phyloP scores from a whole-genome alignment of 306 rosid species.

The Gastrolobium bilobum region DNA sequence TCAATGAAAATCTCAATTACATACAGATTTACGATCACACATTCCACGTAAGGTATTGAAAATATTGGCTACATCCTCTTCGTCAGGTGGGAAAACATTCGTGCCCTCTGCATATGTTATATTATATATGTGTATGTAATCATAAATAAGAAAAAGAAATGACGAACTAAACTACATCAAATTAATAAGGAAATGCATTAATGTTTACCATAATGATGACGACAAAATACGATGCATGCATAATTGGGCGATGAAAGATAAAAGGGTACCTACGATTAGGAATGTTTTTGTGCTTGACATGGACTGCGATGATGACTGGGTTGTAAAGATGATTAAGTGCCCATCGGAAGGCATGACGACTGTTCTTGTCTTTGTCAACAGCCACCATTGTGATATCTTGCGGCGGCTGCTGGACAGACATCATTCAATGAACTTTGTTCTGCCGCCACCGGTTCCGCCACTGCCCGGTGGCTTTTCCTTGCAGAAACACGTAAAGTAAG shows the following conservation, averaged over 20 bases:
- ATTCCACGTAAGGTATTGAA: slow-evolving; percentile 70
- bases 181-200: neutral
- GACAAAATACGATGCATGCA: neutral
- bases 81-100: slow-evolving; percentile 56
- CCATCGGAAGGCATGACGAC: slow-evolving; percentile 78
- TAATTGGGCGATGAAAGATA: slow-evolving; percentile 24
- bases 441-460: neutral
- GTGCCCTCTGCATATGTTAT: slow-evolving; percentile 53
- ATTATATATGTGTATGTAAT: neutral
- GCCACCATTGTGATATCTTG: slow-evolving; percentile 77
- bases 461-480: neutral
- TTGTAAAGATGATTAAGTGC: slow-evolving; percentile 77
- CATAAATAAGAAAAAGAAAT: neutral
- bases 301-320: slow-evolving; percentile 68
- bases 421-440: neutral
- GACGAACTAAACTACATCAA: neutral
- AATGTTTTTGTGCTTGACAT: slow-evolving; percentile 66
- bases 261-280: slow-evolving; percentile 82
- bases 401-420: slow-evolving; percentile 52
- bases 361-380: slow-evolving; percentile 86
- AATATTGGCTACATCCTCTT: slow-evolving; percentile 51
- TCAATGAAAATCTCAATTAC: slow-evolving; percentile 10
- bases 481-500: neutral
- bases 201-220: too few species aligned
- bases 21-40: slow-evolving; percentile 76